These are phyloP conservation scores for Dissophora globulifera DNA, from an alignment of 192 early-diverging fungal genomes.

Conservation along the genomic window DNA sequence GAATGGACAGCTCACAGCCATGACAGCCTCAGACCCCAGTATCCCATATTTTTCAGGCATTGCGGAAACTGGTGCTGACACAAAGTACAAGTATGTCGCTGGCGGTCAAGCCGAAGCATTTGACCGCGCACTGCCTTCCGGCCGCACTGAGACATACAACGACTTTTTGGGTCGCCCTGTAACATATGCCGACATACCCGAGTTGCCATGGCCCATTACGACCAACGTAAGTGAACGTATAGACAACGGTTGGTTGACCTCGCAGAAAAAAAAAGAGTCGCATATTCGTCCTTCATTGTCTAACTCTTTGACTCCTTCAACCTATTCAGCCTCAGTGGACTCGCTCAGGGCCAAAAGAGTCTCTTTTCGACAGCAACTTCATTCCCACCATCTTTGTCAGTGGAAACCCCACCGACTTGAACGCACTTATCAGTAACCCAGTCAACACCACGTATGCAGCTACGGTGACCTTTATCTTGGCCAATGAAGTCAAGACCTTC, in stretches of 20 bases:
- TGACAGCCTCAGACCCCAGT: conserved; percentile 50
- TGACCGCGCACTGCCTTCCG: conserved; percentile 46
- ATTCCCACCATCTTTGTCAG: conserved; percentile 56
- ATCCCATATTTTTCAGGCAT: conserved; percentile 54
- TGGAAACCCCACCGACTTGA: conserved; percentile 31
- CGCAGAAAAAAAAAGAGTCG: too few species aligned
- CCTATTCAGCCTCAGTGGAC: conserved; percentile 53
- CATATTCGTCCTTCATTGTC: too few species aligned
- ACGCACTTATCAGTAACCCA: conserved; percentile 30
- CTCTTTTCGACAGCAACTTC: conserved; percentile 58
- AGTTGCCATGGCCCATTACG: conserved; percentile 47
- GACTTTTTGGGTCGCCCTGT: conserved; percentile 57
- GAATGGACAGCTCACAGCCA: conserved; percentile 28
- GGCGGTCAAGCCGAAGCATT: conserved; percentile 51
- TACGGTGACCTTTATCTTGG: conserved; percentile 51
- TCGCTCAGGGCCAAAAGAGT: conserved; percentile 38
- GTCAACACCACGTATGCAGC: conserved; percentile 9
- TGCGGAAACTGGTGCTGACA: conserved; percentile 41
- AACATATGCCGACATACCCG: conserved; percentile 59
- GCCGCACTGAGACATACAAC: conserved; percentile 38
- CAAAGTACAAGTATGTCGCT: conserved; percentile 57
- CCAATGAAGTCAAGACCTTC: conserved; percentile 49
- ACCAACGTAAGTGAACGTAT: conserved; percentile 25
- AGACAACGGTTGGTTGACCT: too few species aligned
- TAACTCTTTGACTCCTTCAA: too few species aligned